Evolutionary conservation across 73 alveolate species (phyloP), one percentile per base, ranked within the genome.

Genomic region (Symbiodinium pilosum): DNA sequence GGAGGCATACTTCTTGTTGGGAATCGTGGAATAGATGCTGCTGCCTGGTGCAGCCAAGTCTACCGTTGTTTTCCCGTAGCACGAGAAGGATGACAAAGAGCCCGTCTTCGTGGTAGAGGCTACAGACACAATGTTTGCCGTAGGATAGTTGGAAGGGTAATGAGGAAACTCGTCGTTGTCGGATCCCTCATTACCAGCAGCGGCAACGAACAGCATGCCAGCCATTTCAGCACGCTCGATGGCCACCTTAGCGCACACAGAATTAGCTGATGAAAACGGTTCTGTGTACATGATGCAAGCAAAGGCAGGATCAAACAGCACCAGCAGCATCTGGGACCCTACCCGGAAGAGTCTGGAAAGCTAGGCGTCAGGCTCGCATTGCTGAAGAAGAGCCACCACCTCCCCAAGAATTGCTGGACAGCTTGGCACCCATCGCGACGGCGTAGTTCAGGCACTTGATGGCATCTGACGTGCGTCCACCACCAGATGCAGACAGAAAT

Each of bases 341-440:
- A 6, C 6, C 21, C 59, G 6, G 6, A 47, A 14, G 59, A 14
- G 59, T 6, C 59, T 47, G 21, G 1, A 26, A 18, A 43, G 3
- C 41, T 34, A 30, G 42, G 68, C 42, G 11, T n/a, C 39, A 38
- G 51, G 38, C 96, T 40, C 96, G 96, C 96, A 89, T 89, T 42
- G 96, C 96, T 41, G 96, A 89, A 32, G 98, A 92, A 2, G 98
- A 73, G 4, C 98, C 98, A 24, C 88, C 88, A 24, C 98, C 91
- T 28, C 98, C 91, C 91, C 91, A 92, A 38, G 84, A 43, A 83
- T 92, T 92, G 91, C 98, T 92, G 59, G 92, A 69, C 83, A 92
- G 81, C 91, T 69, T 92, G 84, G 98, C 98, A 6, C 98, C 98
- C 91, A 92, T 71, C 59, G 98, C 98, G 39, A 92, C 98, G 6